Evolutionary conservation across 2,329 filamentous ascomycete species (phyloP).

Genomic region (Venturia aucupariae): DNA sequence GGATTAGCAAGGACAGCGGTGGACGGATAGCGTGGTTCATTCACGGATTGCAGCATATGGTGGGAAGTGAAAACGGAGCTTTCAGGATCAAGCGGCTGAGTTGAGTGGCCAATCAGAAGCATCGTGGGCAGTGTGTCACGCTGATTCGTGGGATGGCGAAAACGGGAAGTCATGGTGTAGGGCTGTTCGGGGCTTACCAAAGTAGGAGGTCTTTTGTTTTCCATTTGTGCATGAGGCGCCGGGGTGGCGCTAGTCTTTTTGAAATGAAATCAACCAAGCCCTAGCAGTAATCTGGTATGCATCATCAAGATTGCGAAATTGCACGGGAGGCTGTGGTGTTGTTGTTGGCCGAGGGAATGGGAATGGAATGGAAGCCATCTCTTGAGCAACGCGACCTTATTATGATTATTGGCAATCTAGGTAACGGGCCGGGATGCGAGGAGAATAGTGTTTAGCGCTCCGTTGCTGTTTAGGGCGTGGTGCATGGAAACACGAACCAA

Average conservation of each 20-base stretch:
- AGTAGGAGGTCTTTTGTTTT: not conserved
- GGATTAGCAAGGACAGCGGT: no score
- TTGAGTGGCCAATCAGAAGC: not conserved
- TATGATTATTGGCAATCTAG: not conserved
- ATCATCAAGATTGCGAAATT: not conserved
- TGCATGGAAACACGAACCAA: not conserved
- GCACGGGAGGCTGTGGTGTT: not conserved
- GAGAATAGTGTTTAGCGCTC: not conserved
- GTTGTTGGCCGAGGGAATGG: not conserved
- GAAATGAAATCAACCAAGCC: not conserved
- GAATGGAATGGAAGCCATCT: not conserved
- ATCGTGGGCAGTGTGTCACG: not conserved
- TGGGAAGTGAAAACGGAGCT: not conserved
- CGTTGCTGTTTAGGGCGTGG: not conserved
- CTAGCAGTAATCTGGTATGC: no score
- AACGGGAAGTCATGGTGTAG: not conserved
- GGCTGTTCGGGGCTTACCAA: constrained; percentile 1
- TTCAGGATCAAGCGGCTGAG: not conserved
- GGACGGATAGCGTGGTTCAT: not conserved
- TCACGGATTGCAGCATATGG: not conserved
- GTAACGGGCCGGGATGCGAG: not conserved
- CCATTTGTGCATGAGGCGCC: not conserved
- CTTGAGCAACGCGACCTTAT: not conserved
- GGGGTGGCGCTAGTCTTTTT: not conserved
- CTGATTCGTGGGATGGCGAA: not conserved